These are phyloP conservation scores for Primulina eburnea DNA, from an alignment of 257 asterid genomes.

Conservation along the genomic window DNA sequence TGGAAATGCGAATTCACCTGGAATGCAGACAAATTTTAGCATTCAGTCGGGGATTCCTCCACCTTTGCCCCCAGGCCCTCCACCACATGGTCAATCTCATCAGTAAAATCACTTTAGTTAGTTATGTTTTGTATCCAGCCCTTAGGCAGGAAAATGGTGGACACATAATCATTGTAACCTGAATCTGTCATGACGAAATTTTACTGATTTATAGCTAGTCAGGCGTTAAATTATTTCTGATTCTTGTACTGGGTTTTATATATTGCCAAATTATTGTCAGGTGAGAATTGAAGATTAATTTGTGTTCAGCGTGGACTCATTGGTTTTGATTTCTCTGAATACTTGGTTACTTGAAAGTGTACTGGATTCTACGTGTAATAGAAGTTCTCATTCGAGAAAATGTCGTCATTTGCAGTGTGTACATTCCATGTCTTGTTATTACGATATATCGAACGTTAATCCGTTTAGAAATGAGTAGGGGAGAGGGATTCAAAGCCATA, in stretches of 20 bases:
- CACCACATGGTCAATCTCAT: slow-evolving; percentile 78
- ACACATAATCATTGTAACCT: neutral
- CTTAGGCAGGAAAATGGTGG: neutral
- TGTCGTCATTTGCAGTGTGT: neutral
- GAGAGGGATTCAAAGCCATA: too few relatives aligned
- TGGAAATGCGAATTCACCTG: slow-evolving; percentile 72
- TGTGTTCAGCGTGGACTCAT: neutral
- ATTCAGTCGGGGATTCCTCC: slow-evolving; percentile 78
- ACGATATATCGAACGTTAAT: too few relatives aligned
- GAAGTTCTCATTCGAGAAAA: neutral
- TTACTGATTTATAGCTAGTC: neutral
- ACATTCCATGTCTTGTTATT: too few relatives aligned
- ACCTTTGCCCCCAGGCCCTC: slow-evolving; percentile 95
- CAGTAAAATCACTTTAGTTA: slow-evolving; percentile 29
- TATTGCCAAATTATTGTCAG: neutral
- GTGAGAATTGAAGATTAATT: neutral
- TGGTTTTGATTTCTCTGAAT: neutral
- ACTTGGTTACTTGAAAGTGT: neutral
- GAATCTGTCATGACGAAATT: neutral
- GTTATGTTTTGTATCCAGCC: neutral
- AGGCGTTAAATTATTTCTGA: neutral
- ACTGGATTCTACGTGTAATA: neutral
- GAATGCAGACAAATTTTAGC: slow-evolving; percentile 59
- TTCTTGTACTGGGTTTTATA: neutral
- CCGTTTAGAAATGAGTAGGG: too few relatives aligned